Evolutionary conservation across 1,284 basidiomycete genomes (phyloP).

Genomic region (Stereum hirsutum): DNA sequence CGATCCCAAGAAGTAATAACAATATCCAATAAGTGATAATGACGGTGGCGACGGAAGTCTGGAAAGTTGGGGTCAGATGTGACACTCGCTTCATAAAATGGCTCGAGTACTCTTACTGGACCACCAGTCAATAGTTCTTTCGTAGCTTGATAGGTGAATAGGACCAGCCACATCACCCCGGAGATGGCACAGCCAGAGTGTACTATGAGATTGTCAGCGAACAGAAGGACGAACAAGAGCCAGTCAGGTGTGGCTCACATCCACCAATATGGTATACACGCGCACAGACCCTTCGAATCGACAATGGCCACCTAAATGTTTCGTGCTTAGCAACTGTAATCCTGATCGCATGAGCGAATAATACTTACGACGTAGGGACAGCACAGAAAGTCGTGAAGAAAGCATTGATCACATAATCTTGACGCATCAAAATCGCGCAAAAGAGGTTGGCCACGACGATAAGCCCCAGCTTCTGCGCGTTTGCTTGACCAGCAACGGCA

Average conservation of each 20-base stretch:
- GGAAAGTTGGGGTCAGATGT: constrained; percentile 3
- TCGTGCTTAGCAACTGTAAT: background rate
- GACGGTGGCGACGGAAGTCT: constrained; percentile 39
- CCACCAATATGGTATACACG: constrained; percentile 52
- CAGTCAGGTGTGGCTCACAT: constrained; percentile 17
- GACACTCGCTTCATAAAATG: background rate
- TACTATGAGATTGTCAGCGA: constrained; percentile 20
- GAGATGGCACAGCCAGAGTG: constrained; percentile 50
- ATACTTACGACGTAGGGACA: constrained; percentile 35
- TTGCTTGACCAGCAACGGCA: constrained; percentile 27
- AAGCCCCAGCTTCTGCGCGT: constrained; percentile 36
- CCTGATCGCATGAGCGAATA: background rate
- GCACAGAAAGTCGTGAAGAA: constrained; percentile 44
- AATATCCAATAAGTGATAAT: constrained; percentile 44
- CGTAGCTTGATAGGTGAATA: constrained; percentile 45
- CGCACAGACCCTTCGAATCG: constrained; percentile 40
- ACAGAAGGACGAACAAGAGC: too few species aligned
- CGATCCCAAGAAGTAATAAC: constrained; percentile 35
- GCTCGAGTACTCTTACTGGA: constrained; percentile 22
- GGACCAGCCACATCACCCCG: constrained; percentile 41
- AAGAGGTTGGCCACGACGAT: constrained; percentile 45
- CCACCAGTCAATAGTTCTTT: constrained; percentile 32
- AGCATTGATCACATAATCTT: constrained; percentile 49
- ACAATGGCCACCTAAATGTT: constrained; percentile 37
- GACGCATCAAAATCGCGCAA: constrained; percentile 49